A percentile compares a stretch with the other conserved stretches of the same genome.
phyloP scores from a whole-genome alignment of 208 protist species.

The Trypanosoma boissoni region DNA sequence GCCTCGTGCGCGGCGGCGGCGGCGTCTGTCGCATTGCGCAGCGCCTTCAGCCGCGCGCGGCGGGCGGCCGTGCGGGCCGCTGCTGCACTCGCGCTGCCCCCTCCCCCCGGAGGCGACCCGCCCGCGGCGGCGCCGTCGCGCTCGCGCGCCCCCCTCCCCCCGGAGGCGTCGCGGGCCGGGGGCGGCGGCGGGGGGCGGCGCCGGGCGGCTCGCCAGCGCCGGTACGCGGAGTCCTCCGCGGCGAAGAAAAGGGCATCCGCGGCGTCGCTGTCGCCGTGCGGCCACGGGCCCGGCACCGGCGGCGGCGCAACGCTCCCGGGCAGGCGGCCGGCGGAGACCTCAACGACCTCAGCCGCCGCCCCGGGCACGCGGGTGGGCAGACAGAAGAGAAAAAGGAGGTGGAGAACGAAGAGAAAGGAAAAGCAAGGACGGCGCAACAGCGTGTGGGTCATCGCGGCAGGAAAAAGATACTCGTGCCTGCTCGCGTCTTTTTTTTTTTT shows the following conservation, averaged over 20 bases:
- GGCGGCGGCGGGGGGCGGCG: not conserved
- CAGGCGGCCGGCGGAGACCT: slow-evolving; percentile 11
- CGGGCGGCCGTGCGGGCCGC: not conserved
- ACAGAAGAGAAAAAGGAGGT: slow-evolving; percentile 1
- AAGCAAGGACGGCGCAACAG: not conserved
- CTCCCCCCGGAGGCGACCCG: not conserved
- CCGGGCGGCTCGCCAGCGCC: not conserved
- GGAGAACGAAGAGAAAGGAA: not conserved
- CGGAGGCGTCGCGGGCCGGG: not conserved
- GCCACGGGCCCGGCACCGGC: slow-evolving; percentile 30
- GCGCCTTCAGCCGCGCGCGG: not conserved
- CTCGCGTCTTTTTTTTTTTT: too few relatives aligned
- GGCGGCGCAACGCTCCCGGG: slow-evolving; percentile 1
- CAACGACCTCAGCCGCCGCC: slow-evolving; percentile 14
- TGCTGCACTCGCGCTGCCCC: not conserved
- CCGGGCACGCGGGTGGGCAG: not conserved
- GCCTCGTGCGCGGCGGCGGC: too few relatives aligned
- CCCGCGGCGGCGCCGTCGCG: not conserved
- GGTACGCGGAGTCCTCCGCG: slow-evolving; percentile 38
- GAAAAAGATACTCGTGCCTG: not conserved
- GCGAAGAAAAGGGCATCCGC: slow-evolving; percentile 48
- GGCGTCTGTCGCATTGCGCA: not conserved
- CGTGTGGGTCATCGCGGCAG: not conserved
- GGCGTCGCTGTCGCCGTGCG: slow-evolving; percentile 25
- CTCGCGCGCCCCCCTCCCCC: not conserved